Conservation (phyloP, 73 alveolate species). For the Uronychia binucleata region DNA sequence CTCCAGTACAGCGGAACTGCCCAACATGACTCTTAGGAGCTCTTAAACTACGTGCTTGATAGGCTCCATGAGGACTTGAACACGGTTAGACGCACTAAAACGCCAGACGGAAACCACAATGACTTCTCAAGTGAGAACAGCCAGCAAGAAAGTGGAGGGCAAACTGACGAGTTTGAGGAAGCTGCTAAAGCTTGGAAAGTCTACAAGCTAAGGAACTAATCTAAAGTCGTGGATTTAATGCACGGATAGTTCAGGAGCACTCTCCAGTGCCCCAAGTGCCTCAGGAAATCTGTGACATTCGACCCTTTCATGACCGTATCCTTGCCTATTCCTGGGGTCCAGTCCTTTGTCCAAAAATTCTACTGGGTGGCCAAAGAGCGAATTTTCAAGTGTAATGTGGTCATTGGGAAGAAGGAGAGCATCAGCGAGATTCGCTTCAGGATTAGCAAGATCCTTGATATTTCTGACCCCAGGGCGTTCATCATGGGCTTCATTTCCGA, state of each 20-base stretch:
- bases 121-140: background rate
- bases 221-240: slow-evolving; percentile 91
- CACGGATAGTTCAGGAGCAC: slow-evolving; percentile 95
- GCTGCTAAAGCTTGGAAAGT: slow-evolving; percentile 90
- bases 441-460: slow-evolving; percentile 25
- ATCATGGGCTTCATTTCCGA: slow-evolving; percentile 31
- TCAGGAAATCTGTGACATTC: slow-evolving; percentile 82
- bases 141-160: slow-evolving; percentile 81
- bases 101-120: background rate
- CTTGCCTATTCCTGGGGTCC: slow-evolving; percentile 88
- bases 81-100: slow-evolving; percentile 56
- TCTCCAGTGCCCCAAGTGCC: slow-evolving; percentile 94
- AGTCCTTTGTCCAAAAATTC: slow-evolving; percentile 13
- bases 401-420: slow-evolving; percentile 25
- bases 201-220: slow-evolving; percentile 87
- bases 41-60: slow-evolving; percentile 93
- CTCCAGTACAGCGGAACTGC: slow-evolving; percentile 14
- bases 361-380: background rate
- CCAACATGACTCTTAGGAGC: slow-evolving; percentile 95
- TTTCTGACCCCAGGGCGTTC: slow-evolving; percentile 45
- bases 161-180: slow-evolving; percentile 79
- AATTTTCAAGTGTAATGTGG: slow-evolving; percentile 9
- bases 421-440: slow-evolving; percentile 13
- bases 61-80: slow-evolving; percentile 98
- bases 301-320: slow-evolving; percentile 94